Percentiles rank a stretch among this genome's conserved stretches.
Conservation (phyloP, 2,329 filamentous ascomycete species). For the Fusarium mangiferae region DNA sequence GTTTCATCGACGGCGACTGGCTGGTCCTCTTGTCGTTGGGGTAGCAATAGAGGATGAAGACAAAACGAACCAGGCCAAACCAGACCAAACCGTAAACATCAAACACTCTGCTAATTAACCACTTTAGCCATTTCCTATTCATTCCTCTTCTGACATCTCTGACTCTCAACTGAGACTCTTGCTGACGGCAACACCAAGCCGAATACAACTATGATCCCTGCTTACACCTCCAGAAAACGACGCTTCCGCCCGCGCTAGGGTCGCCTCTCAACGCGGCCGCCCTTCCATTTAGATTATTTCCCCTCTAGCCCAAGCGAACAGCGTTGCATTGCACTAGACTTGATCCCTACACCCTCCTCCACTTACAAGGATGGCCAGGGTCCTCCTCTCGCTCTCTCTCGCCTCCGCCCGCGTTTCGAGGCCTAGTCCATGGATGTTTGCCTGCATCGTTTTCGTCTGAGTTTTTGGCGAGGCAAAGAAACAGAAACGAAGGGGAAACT, state of each 20-base stretch:
- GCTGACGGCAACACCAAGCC: slow-evolving; percentile 23
- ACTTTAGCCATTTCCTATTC: neutral
- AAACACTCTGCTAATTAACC: slow-evolving; percentile 11
- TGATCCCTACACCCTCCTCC: slow-evolving; percentile 1
- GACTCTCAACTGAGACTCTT: slow-evolving; percentile 2
- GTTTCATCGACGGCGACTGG: slow-evolving; percentile 2
- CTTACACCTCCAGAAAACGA: neutral
- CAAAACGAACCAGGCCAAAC: neutral
- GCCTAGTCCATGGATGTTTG: slow-evolving; percentile 18
- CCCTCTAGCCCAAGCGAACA: slow-evolving; percentile 22
- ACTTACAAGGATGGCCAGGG: slow-evolving; percentile 7
- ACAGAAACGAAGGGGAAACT: slow-evolving; percentile 11
- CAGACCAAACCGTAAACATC: slow-evolving; percentile 1
- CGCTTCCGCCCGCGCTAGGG: slow-evolving; percentile 25
- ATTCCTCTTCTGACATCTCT: neutral
- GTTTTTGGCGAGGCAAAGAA: slow-evolving; percentile 13
- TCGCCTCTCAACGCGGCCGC: slow-evolving; percentile 35
- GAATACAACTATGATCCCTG: neutral
- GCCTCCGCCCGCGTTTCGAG: slow-evolving; percentile 27
- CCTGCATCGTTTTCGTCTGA: slow-evolving; percentile 14
- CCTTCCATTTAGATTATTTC: slow-evolving; percentile 28
- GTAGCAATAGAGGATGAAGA: slow-evolving; percentile 1
- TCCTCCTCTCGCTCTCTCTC: neutral
- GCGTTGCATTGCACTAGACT: slow-evolving; percentile 15
- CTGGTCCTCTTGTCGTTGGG: neutral